Base-by-base conservation (phyloP, 2,329 filamentous ascomycete genomes). In the Ceratocystis lukuohia region DNA sequence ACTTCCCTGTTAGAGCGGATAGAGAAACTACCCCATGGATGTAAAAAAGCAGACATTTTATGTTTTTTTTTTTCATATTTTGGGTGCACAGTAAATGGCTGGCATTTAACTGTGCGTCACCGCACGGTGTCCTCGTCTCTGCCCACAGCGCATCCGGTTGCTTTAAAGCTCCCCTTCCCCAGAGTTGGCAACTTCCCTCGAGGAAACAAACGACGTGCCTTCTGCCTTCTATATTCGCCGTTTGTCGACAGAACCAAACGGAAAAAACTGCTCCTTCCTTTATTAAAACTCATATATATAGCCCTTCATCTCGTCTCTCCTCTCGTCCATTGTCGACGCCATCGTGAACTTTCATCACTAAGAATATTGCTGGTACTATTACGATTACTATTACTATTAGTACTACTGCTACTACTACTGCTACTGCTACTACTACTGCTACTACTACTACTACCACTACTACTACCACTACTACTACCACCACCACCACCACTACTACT, bases 1-100 rank as follows among this genome's bases (percentile, higher is more conserved):
- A 63, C 61, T 62, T 62, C 61, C 61, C 45, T 63, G 61, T 63
- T 33, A 33, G 61, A 57, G 25, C 53, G 53, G 53, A 57, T 30
- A 57, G 61, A 46, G 41, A 22, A 46, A 28, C 61, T 62, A 41
- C 61, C 22, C 28, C 37, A 48, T 12, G 59, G 59, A 44, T 22
- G 25, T 45, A 63, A 46, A 63, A 62, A 63, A 25, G 61, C 22
- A 28, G 7, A 8, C 5, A 62, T 63, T 63, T 62, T 63, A 62
- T 46, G 37, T 1, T 10, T 41, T 41, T 41, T 33, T 37, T 12
- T 12, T 12, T 37, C 10, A 37, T 41, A 3, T 17, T 20, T 12
- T 8, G 15, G 15, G 30, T 1, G 22, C n/a, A 46, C 22, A 44
- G 17, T 62, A 62, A 17, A 57, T 30, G 4, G 22, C 5, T 25